Conservation (phyloP, 495 filamentous ascomycete species). For the Xylaria grammica region DNA sequence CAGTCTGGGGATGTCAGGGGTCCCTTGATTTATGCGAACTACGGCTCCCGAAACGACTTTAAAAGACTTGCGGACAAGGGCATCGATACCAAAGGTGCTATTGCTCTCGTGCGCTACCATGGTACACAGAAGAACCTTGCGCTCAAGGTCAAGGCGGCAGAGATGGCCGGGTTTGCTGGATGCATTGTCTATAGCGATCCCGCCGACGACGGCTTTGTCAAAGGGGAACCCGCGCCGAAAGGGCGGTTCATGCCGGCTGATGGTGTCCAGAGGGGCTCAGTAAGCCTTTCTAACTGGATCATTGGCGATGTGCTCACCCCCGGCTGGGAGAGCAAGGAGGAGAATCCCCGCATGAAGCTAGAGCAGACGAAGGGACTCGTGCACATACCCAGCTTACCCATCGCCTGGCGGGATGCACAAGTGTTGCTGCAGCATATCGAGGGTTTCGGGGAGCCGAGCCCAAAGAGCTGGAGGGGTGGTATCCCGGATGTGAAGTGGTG, state of each 20-base stretch:
- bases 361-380: conserved; percentile 75
- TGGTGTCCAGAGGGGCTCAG: conserved; percentile 81
- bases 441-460: conserved; percentile 73
- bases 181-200: conserved; percentile 94
- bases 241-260: conserved; percentile 79
- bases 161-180: conserved; percentile 80
- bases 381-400: conserved; percentile 85
- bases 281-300: conserved; percentile 81
- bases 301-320: conserved; percentile 89
- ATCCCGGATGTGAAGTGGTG: conserved; percentile 78
- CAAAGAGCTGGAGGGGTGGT: conserved; percentile 76
- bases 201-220: conserved; percentile 74
- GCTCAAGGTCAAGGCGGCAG: conserved; percentile 88
- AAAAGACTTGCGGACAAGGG: conserved; percentile 69
- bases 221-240: conserved; percentile 71
- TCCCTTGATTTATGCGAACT: conserved; percentile 92
- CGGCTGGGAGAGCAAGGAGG: conserved; percentile 78
- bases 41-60: conserved; percentile 85
- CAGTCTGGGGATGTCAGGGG: conserved; percentile 88
- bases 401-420: conserved; percentile 88
- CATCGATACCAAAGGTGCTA: conserved; percentile 75
- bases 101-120: conserved; percentile 81
- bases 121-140: conserved; percentile 73
- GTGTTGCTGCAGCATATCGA: conserved; percentile 76
- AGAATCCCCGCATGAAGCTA: conserved; percentile 65